A percentile compares a stretch with the other conserved stretches of the same genome.
Conservation (phyloP, 2,329 filamentous ascomycete genomes). For the Pseudonectria foliicola region DNA sequence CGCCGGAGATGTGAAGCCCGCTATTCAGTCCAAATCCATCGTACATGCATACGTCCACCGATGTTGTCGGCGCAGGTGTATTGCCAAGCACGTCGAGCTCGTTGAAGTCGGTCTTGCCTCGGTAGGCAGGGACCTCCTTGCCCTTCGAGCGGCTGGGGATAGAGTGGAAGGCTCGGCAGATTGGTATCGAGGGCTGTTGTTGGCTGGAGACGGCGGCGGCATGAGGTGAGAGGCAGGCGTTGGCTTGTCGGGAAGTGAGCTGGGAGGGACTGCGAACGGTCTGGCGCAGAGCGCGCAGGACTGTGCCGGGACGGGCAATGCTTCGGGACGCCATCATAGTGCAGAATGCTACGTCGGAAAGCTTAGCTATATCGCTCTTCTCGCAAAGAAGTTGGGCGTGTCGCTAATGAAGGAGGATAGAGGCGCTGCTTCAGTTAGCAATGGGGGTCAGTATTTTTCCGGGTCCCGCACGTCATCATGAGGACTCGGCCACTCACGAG, state of each 20-base stretch:
- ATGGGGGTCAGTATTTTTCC: slow-evolving; percentile 18
- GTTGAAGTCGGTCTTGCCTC: slow-evolving; percentile 55
- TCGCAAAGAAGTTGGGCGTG: slow-evolving; percentile 1
- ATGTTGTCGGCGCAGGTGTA: slow-evolving; percentile 69
- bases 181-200: slow-evolving; percentile 1
- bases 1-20: slow-evolving; percentile 62
- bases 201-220: background rate
- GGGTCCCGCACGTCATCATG: slow-evolving; percentile 22
- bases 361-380: background rate
- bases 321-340: slow-evolving; percentile 16
- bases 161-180: slow-evolving; percentile 15
- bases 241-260: slow-evolving; percentile 7
- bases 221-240: slow-evolving; percentile 8
- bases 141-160: slow-evolving; percentile 10
- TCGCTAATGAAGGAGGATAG: slow-evolving; percentile 3
- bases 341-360: background rate
- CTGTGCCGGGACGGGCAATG: slow-evolving; percentile 12
- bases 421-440: slow-evolving; percentile 7
- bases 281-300: slow-evolving; percentile 14
- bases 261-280: slow-evolving; percentile 9
- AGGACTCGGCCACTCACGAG: slow-evolving; percentile 1
- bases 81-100: slow-evolving; percentile 72
- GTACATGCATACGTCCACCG: slow-evolving; percentile 71
- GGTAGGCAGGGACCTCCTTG: slow-evolving; percentile 21
- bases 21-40: slow-evolving; percentile 86